Base-by-base conservation (phyloP, 2,329 filamentous ascomycete genomes). In the Pseudogymnoascus sp. region DNA sequence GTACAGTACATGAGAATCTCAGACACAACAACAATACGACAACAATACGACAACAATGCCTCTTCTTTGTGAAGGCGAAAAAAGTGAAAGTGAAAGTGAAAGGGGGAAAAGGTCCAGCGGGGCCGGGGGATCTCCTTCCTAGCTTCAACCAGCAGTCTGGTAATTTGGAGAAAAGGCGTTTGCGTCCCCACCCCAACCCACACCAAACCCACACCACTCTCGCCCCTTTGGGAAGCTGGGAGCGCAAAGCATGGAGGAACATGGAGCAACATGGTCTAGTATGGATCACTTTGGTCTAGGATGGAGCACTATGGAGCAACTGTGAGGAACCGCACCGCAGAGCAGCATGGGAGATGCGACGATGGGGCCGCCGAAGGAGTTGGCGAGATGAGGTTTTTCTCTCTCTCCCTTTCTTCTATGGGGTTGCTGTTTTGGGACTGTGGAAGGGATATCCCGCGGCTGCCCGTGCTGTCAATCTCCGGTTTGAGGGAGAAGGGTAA, bases 101-200 rank as follows among this genome's bases (percentile, higher is more conserved):
- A 50, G 44, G 44, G 44, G 44, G 44, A 10, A 10, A 29, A n/a
- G 14, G 21, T 26, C 13, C 44, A 50, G 24, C 24, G 21, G 44
- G 44, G 44, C 44, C 44, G 44, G 44, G 42, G 44, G 44, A 50
- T 50, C 44, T 26, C 44, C 24, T 50, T 21, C 44, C 44, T 50
- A 50, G 44, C 44, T 50, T 50, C 44, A 50, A 50, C 44, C 44
- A 50, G 44, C 13, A 50, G 44, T 50, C 44, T n/a, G 44, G 44
- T 50, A 50, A 50, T 50, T 50, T 50, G 44, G 44, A 50, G 44
- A 50, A 50, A 50, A 50, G 14, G 44, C 44, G 44, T 50, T 50
- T 50, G 44, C 44, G 44, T 50, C 44, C 29, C 44, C 44, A 50
- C 44, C 44, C 44, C 44, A 50, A 50, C 44, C 44, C 44, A 50